These are phyloP conservation scores for Coniella vitis DNA, from an alignment of 2,329 filamentous ascomycete species.

Conservation along the genomic window DNA sequence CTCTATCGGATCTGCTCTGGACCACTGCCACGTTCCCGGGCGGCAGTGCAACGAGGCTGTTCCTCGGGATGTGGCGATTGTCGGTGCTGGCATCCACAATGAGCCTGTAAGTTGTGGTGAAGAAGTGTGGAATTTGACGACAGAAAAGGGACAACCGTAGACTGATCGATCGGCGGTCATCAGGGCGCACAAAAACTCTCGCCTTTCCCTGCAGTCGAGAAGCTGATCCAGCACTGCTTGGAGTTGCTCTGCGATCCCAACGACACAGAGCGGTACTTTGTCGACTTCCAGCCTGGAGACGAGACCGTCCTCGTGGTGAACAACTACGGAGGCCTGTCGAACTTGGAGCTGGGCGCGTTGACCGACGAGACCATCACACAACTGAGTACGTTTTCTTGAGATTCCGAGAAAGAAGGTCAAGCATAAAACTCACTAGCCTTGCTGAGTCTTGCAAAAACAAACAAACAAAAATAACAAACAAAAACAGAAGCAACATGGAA, in stretches of 20 bases:
- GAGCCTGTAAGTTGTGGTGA: constrained; percentile 26
- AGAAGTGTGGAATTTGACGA: too few species aligned
- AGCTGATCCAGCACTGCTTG: constrained; percentile 40
- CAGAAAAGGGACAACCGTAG: too few species aligned
- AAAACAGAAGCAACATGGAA: constrained; percentile 32
- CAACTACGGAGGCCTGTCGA: constrained; percentile 50
- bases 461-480: not conserved
- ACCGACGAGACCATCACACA: constrained; percentile 44
- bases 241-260: constrained; percentile 42
- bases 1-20: constrained; percentile 61
- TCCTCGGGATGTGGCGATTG: constrained; percentile 29
- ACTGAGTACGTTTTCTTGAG: constrained; percentile 23
- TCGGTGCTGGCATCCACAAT: constrained; percentile 52
- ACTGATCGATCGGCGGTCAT: not conserved
- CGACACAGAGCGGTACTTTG: constrained; percentile 48
- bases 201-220: constrained; percentile 32
- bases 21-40: constrained; percentile 67
- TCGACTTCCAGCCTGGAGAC: constrained; percentile 36
- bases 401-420: too few species aligned
- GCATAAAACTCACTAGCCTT: not conserved
- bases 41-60: constrained; percentile 44
- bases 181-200: constrained; percentile 32
- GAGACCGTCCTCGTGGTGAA: constrained; percentile 48
- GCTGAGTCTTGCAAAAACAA: too few species aligned
- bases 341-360: constrained; percentile 48